Evolutionary conservation across 345 rosid species (phyloP), one percentile per base, ranked within the genome.

Genomic region (Fremontodendron californicum): DNA sequence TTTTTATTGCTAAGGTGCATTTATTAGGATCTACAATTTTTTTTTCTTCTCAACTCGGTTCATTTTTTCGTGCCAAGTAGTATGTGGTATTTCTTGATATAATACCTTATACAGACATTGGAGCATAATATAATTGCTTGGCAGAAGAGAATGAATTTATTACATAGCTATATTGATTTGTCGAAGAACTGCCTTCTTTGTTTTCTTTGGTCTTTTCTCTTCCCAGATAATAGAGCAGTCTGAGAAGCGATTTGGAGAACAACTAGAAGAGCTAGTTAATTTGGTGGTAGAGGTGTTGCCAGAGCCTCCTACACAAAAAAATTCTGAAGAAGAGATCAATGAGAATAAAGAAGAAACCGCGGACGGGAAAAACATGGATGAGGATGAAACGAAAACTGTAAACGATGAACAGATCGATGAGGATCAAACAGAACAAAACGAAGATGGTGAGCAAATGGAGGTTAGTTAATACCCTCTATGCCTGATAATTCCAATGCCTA

Each of bases 151-250:
- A 48, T 48, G 3, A 3, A 18, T 48, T 48, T 12, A 15, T 48
- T 48, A 48, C 52, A 49, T 16, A 49, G 71, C 21, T 21, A 43
- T 19, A 9, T 65, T 66, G 23, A 11, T 40, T 42, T 40, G 31
- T 40, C 6, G 0, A 33, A 64, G 0, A 11, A 12, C 2, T 12
- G 13, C 15, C 18, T 66, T 62, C 16, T 42, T 39, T 5, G 66
- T 19, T 43, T 74, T 9, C 46, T 52, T 70, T 71, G 6, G 31
- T 43, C 6, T 31, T 55, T 7, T 64, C 43, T 33, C 25, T 35
- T 73, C 18, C 12, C 75, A 87, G 88, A 77, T 87, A 40, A 78
- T 84, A 52, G 88, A 84, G 81, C 74, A 75, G 54, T 78, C 78
- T 0, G 87, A 82, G 5, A 12, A 42, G 10, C 82, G 89, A 25